These are phyloP conservation scores for Sedum album DNA, from an alignment of 164 flowering plant genomes.

Conservation along the genomic window DNA sequence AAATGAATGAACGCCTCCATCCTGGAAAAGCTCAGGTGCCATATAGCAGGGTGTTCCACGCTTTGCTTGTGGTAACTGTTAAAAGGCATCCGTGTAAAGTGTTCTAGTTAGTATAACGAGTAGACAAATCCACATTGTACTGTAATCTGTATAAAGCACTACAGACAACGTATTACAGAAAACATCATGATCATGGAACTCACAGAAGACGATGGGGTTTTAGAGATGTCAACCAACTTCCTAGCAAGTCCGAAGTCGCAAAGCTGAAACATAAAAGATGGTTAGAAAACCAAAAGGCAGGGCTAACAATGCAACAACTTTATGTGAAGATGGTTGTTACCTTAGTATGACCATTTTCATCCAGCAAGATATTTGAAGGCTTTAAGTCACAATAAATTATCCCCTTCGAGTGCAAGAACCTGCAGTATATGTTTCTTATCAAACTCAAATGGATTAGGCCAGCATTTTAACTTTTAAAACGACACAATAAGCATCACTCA, in stretches of 20 bases:
- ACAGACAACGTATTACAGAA: neutral
- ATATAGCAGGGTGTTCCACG: constrained; percentile 97
- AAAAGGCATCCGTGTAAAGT: constrained; percentile 11
- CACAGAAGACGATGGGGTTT: constrained; percentile 62
- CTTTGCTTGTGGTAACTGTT: constrained; percentile 82
- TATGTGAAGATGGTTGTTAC: constrained; percentile 23
- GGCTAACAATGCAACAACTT: constrained; percentile 1
- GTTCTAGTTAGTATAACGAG: neutral
- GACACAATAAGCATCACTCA: neutral
- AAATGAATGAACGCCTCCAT: constrained; percentile 96
- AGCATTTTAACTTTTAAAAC: neutral
- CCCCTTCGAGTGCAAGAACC: constrained; percentile 90
- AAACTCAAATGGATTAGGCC: neutral
- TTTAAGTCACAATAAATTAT: constrained; percentile 88
- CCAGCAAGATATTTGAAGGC: constrained; percentile 89
- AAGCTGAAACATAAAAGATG: constrained; percentile 40
- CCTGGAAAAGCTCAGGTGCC: constrained; percentile 98
- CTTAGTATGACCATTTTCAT: constrained; percentile 91
- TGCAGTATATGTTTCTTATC: constrained; percentile 13
- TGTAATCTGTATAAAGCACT: constrained; percentile 3
- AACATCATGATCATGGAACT: constrained; percentile 14
- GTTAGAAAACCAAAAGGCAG: neutral
- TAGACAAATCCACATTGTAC: neutral
- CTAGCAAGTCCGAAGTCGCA: constrained; percentile 95
- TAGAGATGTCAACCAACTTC: constrained; percentile 68